Conservation (phyloP, 139 green algal genomes). For the Volvox africanus region DNA sequence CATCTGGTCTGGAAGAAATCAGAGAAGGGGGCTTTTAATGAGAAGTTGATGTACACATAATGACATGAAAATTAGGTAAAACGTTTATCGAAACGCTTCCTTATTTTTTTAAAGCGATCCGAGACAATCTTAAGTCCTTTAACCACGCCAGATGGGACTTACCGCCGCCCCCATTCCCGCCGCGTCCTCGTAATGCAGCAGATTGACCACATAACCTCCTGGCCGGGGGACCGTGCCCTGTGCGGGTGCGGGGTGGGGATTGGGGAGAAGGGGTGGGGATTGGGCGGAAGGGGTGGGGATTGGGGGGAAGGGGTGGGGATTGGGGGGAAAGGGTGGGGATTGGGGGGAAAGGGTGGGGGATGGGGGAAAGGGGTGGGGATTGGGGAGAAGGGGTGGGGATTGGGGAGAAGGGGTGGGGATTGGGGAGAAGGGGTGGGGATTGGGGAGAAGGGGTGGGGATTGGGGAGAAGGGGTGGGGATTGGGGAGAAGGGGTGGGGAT, state of each 20-base stretch:
- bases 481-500: not conserved
- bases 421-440: not conserved
- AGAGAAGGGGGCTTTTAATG: too few species aligned
- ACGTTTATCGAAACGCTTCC: too few species aligned
- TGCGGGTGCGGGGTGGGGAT: not conserved
- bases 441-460: not conserved
- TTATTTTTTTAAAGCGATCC: too few species aligned
- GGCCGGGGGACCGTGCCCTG: constrained; percentile 67
- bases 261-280: not conserved
- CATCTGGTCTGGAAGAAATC: too few species aligned
- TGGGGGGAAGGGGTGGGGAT: too few species aligned
- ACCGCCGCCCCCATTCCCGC: constrained; percentile 76
- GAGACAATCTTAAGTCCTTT: too few species aligned
- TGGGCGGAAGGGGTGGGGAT: too few species aligned
- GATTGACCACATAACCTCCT: constrained; percentile 89
- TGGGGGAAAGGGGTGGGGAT: not conserved
- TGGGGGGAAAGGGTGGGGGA: not conserved
- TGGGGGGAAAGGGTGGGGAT: too few species aligned
- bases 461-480: not conserved
- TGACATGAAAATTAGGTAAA: too few species aligned
- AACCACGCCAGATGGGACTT: too few species aligned
- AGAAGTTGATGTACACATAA: too few species aligned
- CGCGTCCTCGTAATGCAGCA: constrained; percentile 99
- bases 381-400: not conserved
- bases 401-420: not conserved